phyloP scores from a whole-genome alignment of 1,139 yeast species.

The Pichia sp. region DNA sequence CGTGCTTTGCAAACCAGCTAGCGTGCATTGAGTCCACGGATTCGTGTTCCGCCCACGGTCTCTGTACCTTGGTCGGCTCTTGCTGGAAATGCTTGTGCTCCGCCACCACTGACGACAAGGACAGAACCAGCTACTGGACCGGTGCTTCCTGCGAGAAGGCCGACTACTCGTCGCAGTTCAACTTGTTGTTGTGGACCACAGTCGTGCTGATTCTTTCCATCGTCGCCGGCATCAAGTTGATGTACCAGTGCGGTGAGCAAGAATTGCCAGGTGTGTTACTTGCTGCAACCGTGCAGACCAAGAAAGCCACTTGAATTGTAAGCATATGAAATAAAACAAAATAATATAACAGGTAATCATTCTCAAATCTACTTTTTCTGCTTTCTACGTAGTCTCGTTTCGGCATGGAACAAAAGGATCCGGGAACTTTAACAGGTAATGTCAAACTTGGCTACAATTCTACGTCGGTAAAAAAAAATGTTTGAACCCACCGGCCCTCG shows the following conservation, averaged over 20 bases:
- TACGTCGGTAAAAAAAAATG: conserved; percentile 28
- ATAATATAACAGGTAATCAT: not conserved
- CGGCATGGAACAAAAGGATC: too few species aligned
- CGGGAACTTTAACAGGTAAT: too few species aligned
- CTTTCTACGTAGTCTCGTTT: not conserved
- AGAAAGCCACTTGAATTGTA: conserved; percentile 27
- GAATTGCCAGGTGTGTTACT: conserved; percentile 67
- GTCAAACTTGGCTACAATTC: too few species aligned
- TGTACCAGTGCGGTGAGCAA: conserved; percentile 51
- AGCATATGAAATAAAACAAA: not conserved
- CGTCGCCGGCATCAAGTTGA: conserved; percentile 51
- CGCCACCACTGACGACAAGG: conserved; percentile 38
- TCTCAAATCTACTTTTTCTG: too few species aligned
- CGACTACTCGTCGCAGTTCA: conserved; percentile 61
- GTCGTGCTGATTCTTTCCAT: conserved; percentile 44
- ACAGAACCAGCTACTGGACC: conserved; percentile 59
- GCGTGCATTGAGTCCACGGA: conserved; percentile 51
- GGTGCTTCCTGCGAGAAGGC: conserved; percentile 64
- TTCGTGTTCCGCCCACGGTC: conserved; percentile 62
- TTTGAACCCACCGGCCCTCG: conserved; percentile 61
- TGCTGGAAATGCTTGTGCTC: conserved; percentile 61
- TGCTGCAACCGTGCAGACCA: conserved; percentile 48
- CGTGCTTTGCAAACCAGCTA: conserved; percentile 44
- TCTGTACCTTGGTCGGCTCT: conserved; percentile 42
- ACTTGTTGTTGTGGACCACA: conserved; percentile 64